Base-by-base conservation (phyloP, 176 grass and related monocot species). In the Secale cereale region DNA sequence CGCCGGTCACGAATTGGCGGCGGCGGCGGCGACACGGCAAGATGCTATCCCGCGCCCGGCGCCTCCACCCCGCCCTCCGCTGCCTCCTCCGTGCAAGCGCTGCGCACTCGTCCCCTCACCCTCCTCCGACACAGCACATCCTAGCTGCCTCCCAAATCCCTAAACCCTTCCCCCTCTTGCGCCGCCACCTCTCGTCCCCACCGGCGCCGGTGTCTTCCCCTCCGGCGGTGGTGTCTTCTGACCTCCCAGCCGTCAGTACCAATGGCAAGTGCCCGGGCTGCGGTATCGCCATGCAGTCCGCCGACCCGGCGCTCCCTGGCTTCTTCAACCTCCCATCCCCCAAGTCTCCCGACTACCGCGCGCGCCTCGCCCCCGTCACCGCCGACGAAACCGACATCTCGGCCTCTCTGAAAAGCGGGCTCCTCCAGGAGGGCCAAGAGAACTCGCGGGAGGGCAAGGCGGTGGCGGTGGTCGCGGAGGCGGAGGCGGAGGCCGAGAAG, bases 221-320 rank as follows among this genome's bases (percentile, higher is more conserved):
- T 81, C 75, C 76, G 48, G 65, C 36, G 0, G 28, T 70, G 22
- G n/a, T 81, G 1, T 32, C 48, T 46, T 56, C 80, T 30, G 68
- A 30, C n/a, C 88, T 81, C 30, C 78, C 62, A 7, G 19, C 83
- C 2, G 25, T 77, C 8, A 12, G 12, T 31, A 8, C 26, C 52
- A 70, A 70, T 37, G 61, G 17, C 28, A 22, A 76, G 46, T 98
- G 93, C 74, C 89, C 87, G 0, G 91, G 91, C 0, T 98, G 89
- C 46, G 91, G 89, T 23, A 87, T 94, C 83, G 46, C 83, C 39
- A 94, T 95, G 91, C 96, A 95, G 74, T 81, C 75, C 10, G 81
- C 88, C 6, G 86, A 91, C 63, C 83, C 85, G 45, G 56, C 89
- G 10, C 85, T 95, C 56, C 96, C 89, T 4, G 93, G 93, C 15